Evolutionary conservation across 768 basidiomycete species (phyloP).

Genomic region (Nevesoporus exiguus): DNA sequence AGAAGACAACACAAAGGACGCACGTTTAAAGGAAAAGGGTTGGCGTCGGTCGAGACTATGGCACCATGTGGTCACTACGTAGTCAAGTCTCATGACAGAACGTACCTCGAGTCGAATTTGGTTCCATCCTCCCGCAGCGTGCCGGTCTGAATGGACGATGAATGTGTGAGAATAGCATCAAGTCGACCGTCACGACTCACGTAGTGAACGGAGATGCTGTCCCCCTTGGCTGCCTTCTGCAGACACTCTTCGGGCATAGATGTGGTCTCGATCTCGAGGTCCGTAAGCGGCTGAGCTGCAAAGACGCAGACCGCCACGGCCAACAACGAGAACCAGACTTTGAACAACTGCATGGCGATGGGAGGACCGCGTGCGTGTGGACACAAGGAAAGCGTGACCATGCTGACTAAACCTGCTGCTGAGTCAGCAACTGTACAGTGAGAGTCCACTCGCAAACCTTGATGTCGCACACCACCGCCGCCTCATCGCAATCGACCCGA

Average conservation of each 20-base stretch:
- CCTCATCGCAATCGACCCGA: constrained; percentile 25
- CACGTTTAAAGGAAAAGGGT: constrained; percentile 79
- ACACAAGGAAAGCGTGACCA: constrained; percentile 2
- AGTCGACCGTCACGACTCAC: constrained; percentile 39
- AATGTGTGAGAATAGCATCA: neutral
- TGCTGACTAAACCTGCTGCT: constrained; percentile 14
- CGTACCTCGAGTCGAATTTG: constrained; percentile 88
- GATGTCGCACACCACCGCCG: constrained; percentile 12
- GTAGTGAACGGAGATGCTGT: constrained; percentile 73
- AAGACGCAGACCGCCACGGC: constrained; percentile 46
- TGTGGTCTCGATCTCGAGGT: constrained; percentile 62
- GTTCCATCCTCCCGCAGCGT: constrained; percentile 70
- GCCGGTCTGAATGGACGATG: constrained; percentile 47
- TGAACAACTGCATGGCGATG: constrained; percentile 49
- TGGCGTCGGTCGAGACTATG: constrained; percentile 64
- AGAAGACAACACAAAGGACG: constrained; percentile 20
- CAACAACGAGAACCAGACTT: constrained; percentile 44
- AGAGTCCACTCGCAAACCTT: constrained; percentile 31
- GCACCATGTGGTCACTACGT: neutral
- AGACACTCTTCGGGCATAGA: constrained; percentile 56
- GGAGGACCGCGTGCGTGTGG: neutral
- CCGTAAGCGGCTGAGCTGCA: constrained; percentile 47
- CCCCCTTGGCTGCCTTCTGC: constrained; percentile 54
- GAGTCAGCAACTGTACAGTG: constrained; percentile 44
- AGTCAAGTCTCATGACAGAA: neutral